Base-by-base conservation (phyloP, 495 filamentous ascomycete genomes). In the Cetradonia linearis region DNA sequence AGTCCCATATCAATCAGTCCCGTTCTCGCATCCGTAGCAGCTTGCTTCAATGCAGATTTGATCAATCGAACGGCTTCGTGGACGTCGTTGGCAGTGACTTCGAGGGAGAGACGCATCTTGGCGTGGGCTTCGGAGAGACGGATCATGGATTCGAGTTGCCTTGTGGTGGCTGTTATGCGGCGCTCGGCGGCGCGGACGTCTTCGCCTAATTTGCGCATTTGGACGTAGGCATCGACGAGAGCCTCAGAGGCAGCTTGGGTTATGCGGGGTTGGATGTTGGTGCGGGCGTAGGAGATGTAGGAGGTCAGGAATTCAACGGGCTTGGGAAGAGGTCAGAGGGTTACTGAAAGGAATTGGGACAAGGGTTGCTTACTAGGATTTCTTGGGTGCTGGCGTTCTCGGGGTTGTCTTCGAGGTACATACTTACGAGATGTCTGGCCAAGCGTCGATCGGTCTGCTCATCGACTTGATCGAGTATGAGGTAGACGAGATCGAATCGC, bases 111-210 rank as follows among this genome's bases (percentile, higher is more conserved):
- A 31, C 93, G 85, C 93, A 98, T 98, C 68, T 95, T 95, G 25
- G 93, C 93, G 73, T 97, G 95, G 16, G 93, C 92, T 77, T 98
- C 93, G 1, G 91, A 77, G 3, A 98, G 83, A 44, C 93, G 90
- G 70, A 98, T 96, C 87, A 97, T 97, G 37, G 86, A 91, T 72
- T 98, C 93, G 38, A 98, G 77, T 71, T 98, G 93, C 56, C 93
- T 81, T 13, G 93, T 98, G 11, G 93, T 98, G 50, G 93, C 93
- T 1, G 93, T 98, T 72, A 98, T 97, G 63, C 93, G 87, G 72
- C 95, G 92, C 69, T 98, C 93, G 2, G 86, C 78, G 14, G 91
- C 83, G 30, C 93, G 90, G 52, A 97, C 90, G 70, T 97, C 94
- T 70, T 95, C 90, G 63, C 93, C 93, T 2, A 97, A 80, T 67